These are phyloP conservation scores for Knoxia roxburghii DNA, from an alignment of 257 asterid genomes.

Conservation along the genomic window DNA sequence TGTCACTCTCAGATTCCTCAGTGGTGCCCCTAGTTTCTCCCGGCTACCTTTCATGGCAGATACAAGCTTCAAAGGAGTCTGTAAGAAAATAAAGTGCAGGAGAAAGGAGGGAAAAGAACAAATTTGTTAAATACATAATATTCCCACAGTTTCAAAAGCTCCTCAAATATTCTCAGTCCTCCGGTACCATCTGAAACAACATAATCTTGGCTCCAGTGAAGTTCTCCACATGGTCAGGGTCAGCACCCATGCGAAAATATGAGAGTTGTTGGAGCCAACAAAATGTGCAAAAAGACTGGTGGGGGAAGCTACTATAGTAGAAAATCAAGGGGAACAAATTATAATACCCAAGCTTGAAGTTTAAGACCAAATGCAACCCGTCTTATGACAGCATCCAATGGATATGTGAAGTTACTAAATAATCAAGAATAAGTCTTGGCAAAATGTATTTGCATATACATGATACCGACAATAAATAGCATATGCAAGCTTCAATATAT, in stretches of 20 bases:
- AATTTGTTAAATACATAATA: slow-evolving; percentile 10
- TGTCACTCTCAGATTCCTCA: slow-evolving; percentile 51
- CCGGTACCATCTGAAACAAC: slow-evolving; percentile 9
- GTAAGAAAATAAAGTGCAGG: slow-evolving; percentile 27
- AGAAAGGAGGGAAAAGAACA: slow-evolving; percentile 16
- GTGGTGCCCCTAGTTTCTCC: slow-evolving; percentile 58
- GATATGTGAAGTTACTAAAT: background rate
- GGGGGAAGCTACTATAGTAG: background rate
- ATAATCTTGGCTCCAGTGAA: slow-evolving; percentile 3
- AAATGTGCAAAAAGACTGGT: background rate
- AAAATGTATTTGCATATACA: background rate
- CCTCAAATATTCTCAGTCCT: slow-evolving; percentile 2
- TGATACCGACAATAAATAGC: background rate
- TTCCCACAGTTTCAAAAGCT: slow-evolving; percentile 7
- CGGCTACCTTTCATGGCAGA: slow-evolving; percentile 98
- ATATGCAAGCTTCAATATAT: background rate
- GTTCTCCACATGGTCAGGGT: slow-evolving; percentile 1
- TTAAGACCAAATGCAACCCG: background rate
- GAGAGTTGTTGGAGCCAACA: background rate
- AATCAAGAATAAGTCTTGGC: background rate
- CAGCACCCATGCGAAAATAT: background rate
- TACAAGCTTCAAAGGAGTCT: slow-evolving; percentile 56
- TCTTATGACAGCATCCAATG: background rate
- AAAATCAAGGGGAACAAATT: background rate
- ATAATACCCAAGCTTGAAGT: background rate